Evolutionary conservation across 257 asterid genomes (phyloP).

Genomic region (Plectranthus barbatus): DNA sequence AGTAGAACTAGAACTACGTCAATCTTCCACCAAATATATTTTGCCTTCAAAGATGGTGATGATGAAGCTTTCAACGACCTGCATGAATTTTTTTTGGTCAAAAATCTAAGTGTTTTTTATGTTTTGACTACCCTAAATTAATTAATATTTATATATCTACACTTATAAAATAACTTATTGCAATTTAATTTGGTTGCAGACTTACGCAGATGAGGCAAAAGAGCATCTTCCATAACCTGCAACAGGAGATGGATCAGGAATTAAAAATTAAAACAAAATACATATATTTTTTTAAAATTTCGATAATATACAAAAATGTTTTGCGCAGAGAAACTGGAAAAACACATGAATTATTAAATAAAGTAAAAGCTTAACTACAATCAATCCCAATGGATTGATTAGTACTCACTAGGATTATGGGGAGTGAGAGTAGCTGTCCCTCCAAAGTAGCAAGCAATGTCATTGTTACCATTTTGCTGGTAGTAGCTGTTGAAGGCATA

Average conservation of each 20-base stretch:
- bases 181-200: not conserved
- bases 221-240: constrained; percentile 52
- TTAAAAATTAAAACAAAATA: too few relatives aligned
- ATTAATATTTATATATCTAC: too few relatives aligned
- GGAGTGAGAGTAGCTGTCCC: constrained; percentile 56
- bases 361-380: too few relatives aligned
- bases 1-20: constrained; percentile 18
- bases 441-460: constrained; percentile 79
- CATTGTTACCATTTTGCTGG: constrained; percentile 72
- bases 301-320: too few relatives aligned
- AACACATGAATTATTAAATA: too few relatives aligned
- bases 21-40: constrained; percentile 21
- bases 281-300: too few relatives aligned
- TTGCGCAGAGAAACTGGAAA: too few relatives aligned
- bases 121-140: too few relatives aligned
- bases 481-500: constrained; percentile 73
- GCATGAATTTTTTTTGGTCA: not conserved
- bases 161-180: too few relatives aligned
- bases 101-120: too few relatives aligned
- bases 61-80: constrained; percentile 25
- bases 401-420: constrained; percentile 54
- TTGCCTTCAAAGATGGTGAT: constrained; percentile 14
- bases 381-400: too few relatives aligned
- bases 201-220: constrained; percentile 35
- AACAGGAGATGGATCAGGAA: not conserved